Evolutionary conservation across 805 yeast genomes (phyloP), one percentile per base, ranked within the genome.

Genomic region (Cyberlindnera nakhonratchasimensis): DNA sequence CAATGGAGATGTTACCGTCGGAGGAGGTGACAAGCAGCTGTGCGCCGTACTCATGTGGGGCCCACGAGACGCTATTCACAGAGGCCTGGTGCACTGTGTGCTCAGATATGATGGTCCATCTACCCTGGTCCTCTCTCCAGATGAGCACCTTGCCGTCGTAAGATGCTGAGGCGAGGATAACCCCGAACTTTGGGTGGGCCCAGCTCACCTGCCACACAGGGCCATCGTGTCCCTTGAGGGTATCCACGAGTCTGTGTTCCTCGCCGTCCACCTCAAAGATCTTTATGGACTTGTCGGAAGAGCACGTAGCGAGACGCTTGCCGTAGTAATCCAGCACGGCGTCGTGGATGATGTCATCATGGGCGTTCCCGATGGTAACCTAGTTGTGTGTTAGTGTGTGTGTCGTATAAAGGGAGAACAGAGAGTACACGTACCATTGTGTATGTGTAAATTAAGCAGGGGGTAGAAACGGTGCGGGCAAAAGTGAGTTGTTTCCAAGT

Each of bases 161-260:
- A 2, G 96, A 88, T 54, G 96, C 87, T 20, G 96, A 84, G 1
- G 99, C 99, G 51, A 93, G 72, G 50, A 91, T 87, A 12, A 88
- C 83, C 29, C 99, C 99, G 60, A 91, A 93, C 64, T 91, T 91
- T 24, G 99, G 99, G 62, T 93, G 99, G 3, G 98, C 98, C 99
- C 99, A 93, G 41, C 87, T 79, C 17, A 89, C 95, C 67, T 91
- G 96, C 99, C 99, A 93, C 36, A 93, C 97, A 11, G 99, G 98
- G 25, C 98, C 99, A 49, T 89, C 96, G 64, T 93, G 99, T 29
- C 95, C 97, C 37, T 77, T 72, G 50, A 93, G 70, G 1, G 98
- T 90, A 52, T 89, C 96, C 16, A 84, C 74, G 39, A 89, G 71
- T 59, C 75, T 83, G 64, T 88, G 91, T 57, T 72, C 77, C 34